Evolutionary conservation across 139 green algal genomes (phyloP).

Genomic region (Picochlorum sp.): DNA sequence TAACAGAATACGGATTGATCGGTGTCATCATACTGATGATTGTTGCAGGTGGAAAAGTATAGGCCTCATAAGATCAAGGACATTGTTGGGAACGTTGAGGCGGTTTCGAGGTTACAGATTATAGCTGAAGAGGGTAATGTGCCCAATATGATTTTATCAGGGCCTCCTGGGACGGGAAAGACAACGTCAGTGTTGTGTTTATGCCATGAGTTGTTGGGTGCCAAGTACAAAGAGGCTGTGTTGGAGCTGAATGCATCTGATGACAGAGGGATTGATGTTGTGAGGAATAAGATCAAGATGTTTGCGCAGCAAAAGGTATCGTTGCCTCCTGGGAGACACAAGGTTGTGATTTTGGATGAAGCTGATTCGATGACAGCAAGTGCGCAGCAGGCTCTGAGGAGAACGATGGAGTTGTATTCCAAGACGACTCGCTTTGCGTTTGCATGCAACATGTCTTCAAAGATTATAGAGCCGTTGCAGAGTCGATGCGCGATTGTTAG

Average conservation of each 20-base stretch:
- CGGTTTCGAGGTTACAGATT: constrained; percentile 78
- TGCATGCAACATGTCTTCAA: constrained; percentile 91
- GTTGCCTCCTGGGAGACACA: constrained; percentile 84
- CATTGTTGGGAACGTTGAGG: constrained; percentile 92
- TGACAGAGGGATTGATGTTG: constrained; percentile 96
- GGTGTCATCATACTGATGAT: background rate
- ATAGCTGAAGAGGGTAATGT: constrained; percentile 95
- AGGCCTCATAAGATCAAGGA: constrained; percentile 74
- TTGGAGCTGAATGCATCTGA: constrained; percentile 97
- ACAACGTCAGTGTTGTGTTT: constrained; percentile 92
- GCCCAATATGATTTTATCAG: constrained; percentile 92
- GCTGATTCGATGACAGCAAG: constrained; percentile 92
- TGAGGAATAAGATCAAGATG: constrained; percentile 99
- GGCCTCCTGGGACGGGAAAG: constrained; percentile 93
- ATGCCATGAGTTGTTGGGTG: constrained; percentile 79
- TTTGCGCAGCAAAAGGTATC: constrained; percentile 98
- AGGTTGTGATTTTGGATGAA: constrained; percentile 98
- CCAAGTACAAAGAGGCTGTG: constrained; percentile 78
- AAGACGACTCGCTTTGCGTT: constrained; percentile 94
- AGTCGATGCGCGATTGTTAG: constrained; percentile 94
- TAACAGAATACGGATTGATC: background rate
- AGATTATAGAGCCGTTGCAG: constrained; percentile 99
- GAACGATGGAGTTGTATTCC: constrained; percentile 98
- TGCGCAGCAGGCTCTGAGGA: constrained; percentile 92
- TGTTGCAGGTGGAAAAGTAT: constrained; percentile 90